These are phyloP conservation scores for Coprinopsis strossmayeri DNA, from an alignment of 768 basidiomycete species.

Conservation along the genomic window DNA sequence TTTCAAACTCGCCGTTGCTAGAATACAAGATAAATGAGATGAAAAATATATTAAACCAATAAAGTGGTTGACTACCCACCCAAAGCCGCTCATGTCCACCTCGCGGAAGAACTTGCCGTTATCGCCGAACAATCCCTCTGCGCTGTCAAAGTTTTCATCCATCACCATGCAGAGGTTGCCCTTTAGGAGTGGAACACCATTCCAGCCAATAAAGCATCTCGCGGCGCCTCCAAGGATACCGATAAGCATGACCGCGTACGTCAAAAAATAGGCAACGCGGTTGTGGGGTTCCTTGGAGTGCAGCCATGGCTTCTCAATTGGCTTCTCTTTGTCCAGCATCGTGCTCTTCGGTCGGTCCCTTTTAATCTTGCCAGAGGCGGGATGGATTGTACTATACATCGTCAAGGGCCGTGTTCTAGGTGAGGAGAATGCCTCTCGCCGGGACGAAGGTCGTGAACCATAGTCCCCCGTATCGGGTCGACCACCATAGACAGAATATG, in stretches of 20 bases:
- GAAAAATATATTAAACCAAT: slow-evolving; percentile 4
- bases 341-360: slow-evolving; percentile 45
- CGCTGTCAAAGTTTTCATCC: slow-evolving; percentile 68
- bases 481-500: slow-evolving; percentile 28
- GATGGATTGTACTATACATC: slow-evolving; percentile 41
- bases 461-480: slow-evolving; percentile 22
- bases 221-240: slow-evolving; percentile 49
- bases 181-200: slow-evolving; percentile 37
- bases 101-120: slow-evolving; percentile 69
- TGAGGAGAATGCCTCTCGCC: slow-evolving; percentile 51
- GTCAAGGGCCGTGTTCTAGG: slow-evolving; percentile 55
- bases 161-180: slow-evolving; percentile 60
- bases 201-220: slow-evolving; percentile 54
- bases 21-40: slow-evolving; percentile 7
- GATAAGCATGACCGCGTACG: slow-evolving; percentile 51
- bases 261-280: slow-evolving; percentile 54
- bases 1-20: slow-evolving; percentile 81
- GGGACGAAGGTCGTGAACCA: slow-evolving; percentile 24
- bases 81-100: slow-evolving; percentile 83
- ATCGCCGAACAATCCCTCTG: slow-evolving; percentile 50
- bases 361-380: slow-evolving; percentile 30
- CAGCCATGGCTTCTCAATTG: slow-evolving; percentile 61
- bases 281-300: slow-evolving; percentile 46
- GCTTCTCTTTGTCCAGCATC: slow-evolving; percentile 29
- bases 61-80: slow-evolving; percentile 36